phyloP scores from a whole-genome alignment of 805 yeast species.

The Candida piceae region DNA sequence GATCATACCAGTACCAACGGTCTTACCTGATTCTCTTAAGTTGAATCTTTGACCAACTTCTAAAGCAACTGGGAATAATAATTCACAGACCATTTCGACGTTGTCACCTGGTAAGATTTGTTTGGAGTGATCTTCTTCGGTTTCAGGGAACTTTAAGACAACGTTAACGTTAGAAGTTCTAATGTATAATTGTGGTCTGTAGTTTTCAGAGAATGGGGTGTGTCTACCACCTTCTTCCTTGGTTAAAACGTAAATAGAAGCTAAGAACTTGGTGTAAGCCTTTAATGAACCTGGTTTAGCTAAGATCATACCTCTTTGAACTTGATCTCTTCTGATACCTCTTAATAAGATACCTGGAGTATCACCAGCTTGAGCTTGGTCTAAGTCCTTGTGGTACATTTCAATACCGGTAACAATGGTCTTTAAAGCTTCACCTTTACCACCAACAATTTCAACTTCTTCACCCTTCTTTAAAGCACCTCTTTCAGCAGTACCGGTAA shows the following conservation, averaged over 20 bases:
- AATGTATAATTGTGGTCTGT: constrained; percentile 96
- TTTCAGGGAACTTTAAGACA: constrained; percentile 81
- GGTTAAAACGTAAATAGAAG: constrained; percentile 87
- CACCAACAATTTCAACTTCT: constrained; percentile 95
- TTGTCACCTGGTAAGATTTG: constrained; percentile 98
- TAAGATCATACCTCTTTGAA: constrained; percentile 95
- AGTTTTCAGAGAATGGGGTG: constrained; percentile 93
- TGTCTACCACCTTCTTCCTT: constrained; percentile 99
- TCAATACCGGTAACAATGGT: constrained; percentile 97
- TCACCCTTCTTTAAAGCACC: constrained; percentile 97
- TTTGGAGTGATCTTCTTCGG: constrained; percentile 72
- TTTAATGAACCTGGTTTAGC: constrained; percentile 89
- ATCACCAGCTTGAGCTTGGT: constrained; percentile 98
- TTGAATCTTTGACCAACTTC: constrained; percentile 98
- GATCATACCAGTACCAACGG: constrained; percentile 97
- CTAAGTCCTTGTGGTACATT: constrained; percentile 99
- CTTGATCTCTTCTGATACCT: constrained; percentile 97
- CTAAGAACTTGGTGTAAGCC: constrained; percentile 90
- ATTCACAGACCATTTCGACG: constrained; percentile 89
- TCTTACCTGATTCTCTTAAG: constrained; percentile 99
- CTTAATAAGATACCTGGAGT: constrained; percentile 96
- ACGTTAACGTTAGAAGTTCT: constrained; percentile 96
- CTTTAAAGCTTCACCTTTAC: constrained; percentile 79
- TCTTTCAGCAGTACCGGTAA: constrained; percentile 98
- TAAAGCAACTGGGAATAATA: constrained; percentile 86